Conservation (phyloP, 306 rosid species). For the Ziziphus jujuba region DNA sequence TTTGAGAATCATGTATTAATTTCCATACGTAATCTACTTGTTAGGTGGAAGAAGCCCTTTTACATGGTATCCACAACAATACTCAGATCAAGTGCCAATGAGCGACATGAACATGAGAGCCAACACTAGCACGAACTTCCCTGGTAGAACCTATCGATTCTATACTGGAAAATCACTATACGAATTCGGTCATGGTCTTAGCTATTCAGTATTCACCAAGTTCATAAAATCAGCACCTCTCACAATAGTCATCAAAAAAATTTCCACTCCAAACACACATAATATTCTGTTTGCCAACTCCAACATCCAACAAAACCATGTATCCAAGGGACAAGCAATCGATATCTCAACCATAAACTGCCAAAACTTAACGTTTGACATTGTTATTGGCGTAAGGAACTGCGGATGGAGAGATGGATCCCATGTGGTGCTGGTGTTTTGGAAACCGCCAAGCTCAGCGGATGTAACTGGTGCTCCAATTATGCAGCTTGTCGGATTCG, state of each 20-base stretch:
- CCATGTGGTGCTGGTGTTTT: slow-evolving; percentile 54
- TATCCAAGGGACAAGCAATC: slow-evolving; percentile 23
- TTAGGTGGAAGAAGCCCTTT: slow-evolving; percentile 68
- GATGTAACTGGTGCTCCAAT: slow-evolving; percentile 41
- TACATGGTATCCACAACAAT: slow-evolving; percentile 78
- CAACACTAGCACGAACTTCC: slow-evolving; percentile 50
- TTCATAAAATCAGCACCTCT: slow-evolving; percentile 48
- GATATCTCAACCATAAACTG: slow-evolving; percentile 48
- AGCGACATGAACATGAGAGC: slow-evolving; percentile 82
- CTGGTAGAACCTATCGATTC: slow-evolving; percentile 75
- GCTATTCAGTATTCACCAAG: slow-evolving; percentile 58
- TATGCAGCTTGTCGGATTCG: slow-evolving; percentile 54
- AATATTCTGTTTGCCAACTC: slow-evolving; percentile 25
- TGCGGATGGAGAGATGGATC: slow-evolving; percentile 51
- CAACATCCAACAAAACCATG: slow-evolving; percentile 4
- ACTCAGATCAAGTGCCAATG: slow-evolving; percentile 67
- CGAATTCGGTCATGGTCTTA: slow-evolving; percentile 65
- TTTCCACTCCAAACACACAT: slow-evolving; percentile 15
- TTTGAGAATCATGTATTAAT: background rate
- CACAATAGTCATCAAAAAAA: slow-evolving; percentile 34
- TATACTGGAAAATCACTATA: slow-evolving; percentile 54
- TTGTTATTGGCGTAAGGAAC: slow-evolving; percentile 52
- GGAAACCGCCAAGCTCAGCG: slow-evolving; percentile 34
- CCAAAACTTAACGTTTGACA: slow-evolving; percentile 29
- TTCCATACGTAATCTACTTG: background rate